These are phyloP conservation scores for Amanita rubescens DNA, from an alignment of 768 basidiomycete species.

Conservation along the genomic window DNA sequence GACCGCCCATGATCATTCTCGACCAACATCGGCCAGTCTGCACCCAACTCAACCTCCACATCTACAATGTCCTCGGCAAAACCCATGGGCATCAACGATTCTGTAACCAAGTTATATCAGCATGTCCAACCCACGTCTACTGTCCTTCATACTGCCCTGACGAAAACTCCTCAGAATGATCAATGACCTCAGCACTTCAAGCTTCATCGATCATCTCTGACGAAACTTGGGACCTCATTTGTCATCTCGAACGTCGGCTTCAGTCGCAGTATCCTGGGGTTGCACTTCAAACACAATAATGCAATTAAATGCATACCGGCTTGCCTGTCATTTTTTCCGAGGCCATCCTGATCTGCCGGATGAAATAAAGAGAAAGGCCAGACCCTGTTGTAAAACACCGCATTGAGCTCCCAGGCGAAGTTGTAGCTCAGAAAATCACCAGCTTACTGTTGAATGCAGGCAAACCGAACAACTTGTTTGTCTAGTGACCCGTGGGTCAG, in stretches of 20 bases:
- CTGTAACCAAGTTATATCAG: slow-evolving; percentile 86
- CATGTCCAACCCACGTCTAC: slow-evolving; percentile 28
- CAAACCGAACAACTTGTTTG: slow-evolving; percentile 55
- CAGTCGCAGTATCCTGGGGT: slow-evolving; percentile 74
- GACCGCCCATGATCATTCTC: slow-evolving; percentile 43
- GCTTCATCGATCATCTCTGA: slow-evolving; percentile 74
- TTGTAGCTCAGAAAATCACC: slow-evolving; percentile 64
- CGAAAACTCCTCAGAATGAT: slow-evolving; percentile 56
- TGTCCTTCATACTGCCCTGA: background rate
- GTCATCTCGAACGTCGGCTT: slow-evolving; percentile 84
- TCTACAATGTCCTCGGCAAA: slow-evolving; percentile 48
- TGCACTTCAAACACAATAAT: slow-evolving; percentile 89
- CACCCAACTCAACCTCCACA: slow-evolving; percentile 19
- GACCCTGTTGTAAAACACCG: slow-evolving; percentile 66
- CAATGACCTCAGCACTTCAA: slow-evolving; percentile 72
- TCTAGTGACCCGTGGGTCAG: slow-evolving; percentile 36
- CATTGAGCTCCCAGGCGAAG: slow-evolving; percentile 76
- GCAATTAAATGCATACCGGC: slow-evolving; percentile 34
- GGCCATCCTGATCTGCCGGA: slow-evolving; percentile 76
- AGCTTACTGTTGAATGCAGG: slow-evolving; percentile 45
- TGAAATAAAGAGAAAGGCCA: slow-evolving; percentile 82
- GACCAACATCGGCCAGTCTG: slow-evolving; percentile 29
- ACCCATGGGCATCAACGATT: slow-evolving; percentile 69
- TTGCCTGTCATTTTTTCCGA: slow-evolving; percentile 23
- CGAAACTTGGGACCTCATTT: slow-evolving; percentile 75